phyloP scores from a whole-genome alignment of 106 monocot species.

The Allium cepa region DNA sequence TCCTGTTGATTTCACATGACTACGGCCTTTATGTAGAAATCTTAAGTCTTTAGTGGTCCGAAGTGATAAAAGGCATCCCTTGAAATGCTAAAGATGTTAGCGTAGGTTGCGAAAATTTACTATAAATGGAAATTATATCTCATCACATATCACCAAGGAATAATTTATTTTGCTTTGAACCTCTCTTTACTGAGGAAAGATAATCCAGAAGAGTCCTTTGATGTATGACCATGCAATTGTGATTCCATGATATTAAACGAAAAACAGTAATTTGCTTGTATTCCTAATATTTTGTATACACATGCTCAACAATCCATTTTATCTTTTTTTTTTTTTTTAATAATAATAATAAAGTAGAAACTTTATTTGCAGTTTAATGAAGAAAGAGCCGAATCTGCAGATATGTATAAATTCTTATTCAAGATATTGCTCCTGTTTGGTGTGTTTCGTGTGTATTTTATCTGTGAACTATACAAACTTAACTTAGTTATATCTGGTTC shows the following conservation, averaged over 20 bases:
- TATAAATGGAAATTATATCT: conserved; percentile 2
- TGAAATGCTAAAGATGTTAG: not conserved
- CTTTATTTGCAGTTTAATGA: too few relatives aligned
- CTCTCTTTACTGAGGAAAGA: not conserved
- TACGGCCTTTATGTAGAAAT: not conserved
- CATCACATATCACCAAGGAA: conserved; percentile 7
- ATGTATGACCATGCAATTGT: not conserved
- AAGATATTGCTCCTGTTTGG: too few relatives aligned
- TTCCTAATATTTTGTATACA: too few relatives aligned
- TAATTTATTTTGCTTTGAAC: conserved; percentile 1
- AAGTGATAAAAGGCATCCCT: conserved; percentile 1
- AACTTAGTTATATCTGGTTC: too few relatives aligned
- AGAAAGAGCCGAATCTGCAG: too few relatives aligned
- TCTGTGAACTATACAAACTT: too few relatives aligned
- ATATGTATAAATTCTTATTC: too few relatives aligned
- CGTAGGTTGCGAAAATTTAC: not conserved
- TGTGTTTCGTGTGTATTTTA: too few relatives aligned
- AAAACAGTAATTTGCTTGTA: not conserved
- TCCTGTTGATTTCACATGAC: not conserved
- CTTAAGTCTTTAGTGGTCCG: conserved; percentile 7
- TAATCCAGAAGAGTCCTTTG: not conserved
- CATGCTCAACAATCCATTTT: too few relatives aligned
- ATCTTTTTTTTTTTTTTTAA: too few relatives aligned
- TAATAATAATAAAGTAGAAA: too few relatives aligned
- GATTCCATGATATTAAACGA: conserved; percentile 1